Evolutionary conservation across 768 basidiomycete genomes (phyloP).

Genomic region (Lentinula lateritia): DNA sequence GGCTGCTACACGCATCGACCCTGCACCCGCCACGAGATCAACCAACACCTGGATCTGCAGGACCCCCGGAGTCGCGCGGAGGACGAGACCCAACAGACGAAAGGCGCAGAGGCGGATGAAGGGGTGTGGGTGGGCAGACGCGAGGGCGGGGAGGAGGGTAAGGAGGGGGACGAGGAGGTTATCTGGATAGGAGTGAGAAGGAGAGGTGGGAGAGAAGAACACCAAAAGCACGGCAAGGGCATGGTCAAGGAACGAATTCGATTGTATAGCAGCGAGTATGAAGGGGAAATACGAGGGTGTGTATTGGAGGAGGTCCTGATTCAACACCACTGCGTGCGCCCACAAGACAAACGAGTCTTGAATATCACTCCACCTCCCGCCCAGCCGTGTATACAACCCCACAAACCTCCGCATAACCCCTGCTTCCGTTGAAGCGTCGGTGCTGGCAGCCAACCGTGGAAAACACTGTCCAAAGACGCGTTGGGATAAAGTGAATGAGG

Average conservation of each 20-base stretch:
- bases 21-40: background rate
- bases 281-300: conserved; percentile 16
- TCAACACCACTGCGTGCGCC: background rate
- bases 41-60: background rate
- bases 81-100: conserved; percentile 63
- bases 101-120: conserved; percentile 53
- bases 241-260: conserved; percentile 23
- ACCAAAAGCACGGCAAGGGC: background rate
- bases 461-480: conserved; percentile 38
- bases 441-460: conserved; percentile 29
- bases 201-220: background rate
- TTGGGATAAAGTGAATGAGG: conserved; percentile 31
- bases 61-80: conserved; percentile 22
- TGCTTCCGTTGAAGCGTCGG: too few species aligned
- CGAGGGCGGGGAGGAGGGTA: conserved; percentile 50
- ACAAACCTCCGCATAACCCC: too few species aligned
- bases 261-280: conserved; percentile 46
- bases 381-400: background rate
- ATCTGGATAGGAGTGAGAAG: background rate
- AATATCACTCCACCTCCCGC: too few species aligned
- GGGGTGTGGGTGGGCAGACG: conserved; percentile 49
- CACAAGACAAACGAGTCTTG: background rate
- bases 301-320: background rate
- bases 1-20: background rate
- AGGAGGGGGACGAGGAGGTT: conserved; percentile 44